A percentile compares a stretch with the other conserved stretches of the same genome.
These are phyloP conservation scores for Xylaria acuta DNA, from an alignment of 495 filamentous ascomycete species.

Conservation along the genomic window DNA sequence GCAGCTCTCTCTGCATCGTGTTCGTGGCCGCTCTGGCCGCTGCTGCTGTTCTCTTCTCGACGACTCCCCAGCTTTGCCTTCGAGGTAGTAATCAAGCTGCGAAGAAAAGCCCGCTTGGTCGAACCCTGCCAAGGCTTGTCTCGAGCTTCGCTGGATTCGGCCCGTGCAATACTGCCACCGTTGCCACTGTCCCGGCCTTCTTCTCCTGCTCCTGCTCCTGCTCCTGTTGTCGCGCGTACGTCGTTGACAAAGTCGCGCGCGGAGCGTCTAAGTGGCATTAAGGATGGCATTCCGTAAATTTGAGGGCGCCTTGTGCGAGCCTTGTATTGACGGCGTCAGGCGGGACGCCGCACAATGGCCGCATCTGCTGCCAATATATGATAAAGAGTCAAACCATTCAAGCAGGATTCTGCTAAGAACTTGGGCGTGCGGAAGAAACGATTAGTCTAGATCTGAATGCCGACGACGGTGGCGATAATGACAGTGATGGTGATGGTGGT, in stretches of 20 bases:
- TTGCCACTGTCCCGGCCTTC: neutral
- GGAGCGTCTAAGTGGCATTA: slow-evolving; percentile 34
- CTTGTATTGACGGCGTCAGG: slow-evolving; percentile 26
- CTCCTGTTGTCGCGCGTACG: slow-evolving; percentile 31
- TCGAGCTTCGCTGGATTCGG: slow-evolving; percentile 3
- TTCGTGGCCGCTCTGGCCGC: slow-evolving; percentile 12
- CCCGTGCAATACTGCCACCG: neutral
- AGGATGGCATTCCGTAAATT: slow-evolving; percentile 33
- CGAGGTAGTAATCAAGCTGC: slow-evolving; percentile 21
- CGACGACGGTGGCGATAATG: neutral
- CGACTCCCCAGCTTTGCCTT: slow-evolving; percentile 18
- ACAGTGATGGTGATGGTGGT: neutral
- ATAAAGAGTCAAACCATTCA: neutral
- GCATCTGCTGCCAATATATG: slow-evolving; percentile 27
- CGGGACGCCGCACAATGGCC: slow-evolving; percentile 29
- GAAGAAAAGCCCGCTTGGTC: slow-evolving; percentile 26
- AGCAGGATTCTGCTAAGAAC: neutral
- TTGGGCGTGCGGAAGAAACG: neutral
- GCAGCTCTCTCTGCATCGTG: slow-evolving; percentile 12
- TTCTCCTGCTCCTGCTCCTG: slow-evolving; percentile 17
- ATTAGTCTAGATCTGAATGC: neutral
- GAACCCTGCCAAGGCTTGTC: slow-evolving; percentile 7
- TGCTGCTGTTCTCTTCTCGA: neutral
- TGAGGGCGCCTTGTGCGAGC: slow-evolving; percentile 14
- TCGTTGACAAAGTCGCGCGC: slow-evolving; percentile 34